Base-by-base conservation (phyloP, 2,329 filamentous ascomycete genomes). In the Trichoderma oligosporum region DNA sequence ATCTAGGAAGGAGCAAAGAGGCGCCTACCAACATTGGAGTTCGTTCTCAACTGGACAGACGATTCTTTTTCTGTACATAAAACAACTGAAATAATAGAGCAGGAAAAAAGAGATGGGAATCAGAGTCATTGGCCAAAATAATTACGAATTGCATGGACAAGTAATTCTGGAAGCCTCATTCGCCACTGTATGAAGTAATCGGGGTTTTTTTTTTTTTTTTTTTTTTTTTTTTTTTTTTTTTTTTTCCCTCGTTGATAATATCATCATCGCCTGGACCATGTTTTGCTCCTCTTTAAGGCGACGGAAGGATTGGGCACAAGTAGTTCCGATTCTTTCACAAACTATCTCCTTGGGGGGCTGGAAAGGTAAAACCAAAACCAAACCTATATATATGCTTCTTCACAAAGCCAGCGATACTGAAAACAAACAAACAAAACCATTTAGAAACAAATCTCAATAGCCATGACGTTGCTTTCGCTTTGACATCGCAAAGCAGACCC, bases 391-490 rank as follows among this genome's bases (percentile, higher is more conserved):
- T 33, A 9, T 42, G n/a, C 7, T 4, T 39, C 7, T 56, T 36
- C 12, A 18, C 7, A 16, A 27, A 52, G 27, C 60, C 31, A 63
- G 38, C 31, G 39, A 57, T n/a, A n/a, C 57, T 39, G 38, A 44
- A 14, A 16, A 7, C 16, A 14, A 20, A 16, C 25, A 56, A n/a
- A 36, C 36, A 6, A n/a, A n/a, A n/a, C n/a, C n/a, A n/a, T n/a
- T 4, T 45, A 81, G 79, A 80, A 64, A 62, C 65, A 3, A 67
- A 64, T 14, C 66, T 82, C 2, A 63, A 68, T 14, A 72, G 70
- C 2, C 75, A 81, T 60, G 80, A 82, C 60, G 62, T 81, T 27
- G 74, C 74, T 12, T 68, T 82, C 35, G 68, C 68, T 4, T 54
- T 77, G 18, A 49, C 44, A 7, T 16, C 53, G 41, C 56, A 33